phyloP scores from a whole-genome alignment of 2,329 filamentous ascomycete genomes.

The Trichoderma arundinaceum region DNA sequence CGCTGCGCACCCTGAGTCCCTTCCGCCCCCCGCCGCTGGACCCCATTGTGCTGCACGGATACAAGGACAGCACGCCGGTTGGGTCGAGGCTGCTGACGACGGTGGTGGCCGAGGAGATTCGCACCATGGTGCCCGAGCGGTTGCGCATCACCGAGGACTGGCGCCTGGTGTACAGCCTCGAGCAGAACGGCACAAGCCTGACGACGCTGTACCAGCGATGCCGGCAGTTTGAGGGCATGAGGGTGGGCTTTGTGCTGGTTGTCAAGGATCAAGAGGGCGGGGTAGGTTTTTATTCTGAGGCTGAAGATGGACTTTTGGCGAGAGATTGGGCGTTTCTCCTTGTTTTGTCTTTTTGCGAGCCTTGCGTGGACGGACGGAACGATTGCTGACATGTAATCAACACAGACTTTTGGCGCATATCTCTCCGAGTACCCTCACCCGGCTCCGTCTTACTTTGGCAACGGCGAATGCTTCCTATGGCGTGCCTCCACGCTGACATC shows the following conservation, averaged over 20 bases:
- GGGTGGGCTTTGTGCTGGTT: constrained; percentile 89
- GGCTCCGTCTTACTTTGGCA: constrained; percentile 86
- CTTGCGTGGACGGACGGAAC: too few relatives aligned
- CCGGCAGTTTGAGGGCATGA: constrained; percentile 66
- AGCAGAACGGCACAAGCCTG: constrained; percentile 88
- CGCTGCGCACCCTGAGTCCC: constrained; percentile 68
- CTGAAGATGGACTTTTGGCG: too few relatives aligned
- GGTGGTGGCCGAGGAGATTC: constrained; percentile 87
- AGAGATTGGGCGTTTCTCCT: too few relatives aligned
- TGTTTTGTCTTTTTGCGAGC: too few relatives aligned
- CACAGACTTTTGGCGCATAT: constrained; percentile 86
- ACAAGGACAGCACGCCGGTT: constrained; percentile 62
- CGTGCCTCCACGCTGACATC: constrained; percentile 64
- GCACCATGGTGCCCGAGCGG: constrained; percentile 83
- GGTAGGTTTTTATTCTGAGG: constrained; percentile 56
- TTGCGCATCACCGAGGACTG: constrained; percentile 87
- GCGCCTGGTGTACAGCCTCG: constrained; percentile 85
- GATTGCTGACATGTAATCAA: background rate
- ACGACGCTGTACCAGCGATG: constrained; percentile 84
- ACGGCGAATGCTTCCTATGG: constrained; percentile 87
- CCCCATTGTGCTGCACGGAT: constrained; percentile 73
- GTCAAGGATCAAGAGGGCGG: constrained; percentile 78
- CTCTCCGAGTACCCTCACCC: constrained; percentile 87
- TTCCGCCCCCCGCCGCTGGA: constrained; percentile 90
- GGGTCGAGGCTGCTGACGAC: constrained; percentile 71